phyloP scores from a whole-genome alignment of 1,139 yeast genomes.

The Saccharomyces hybrid region DNA sequence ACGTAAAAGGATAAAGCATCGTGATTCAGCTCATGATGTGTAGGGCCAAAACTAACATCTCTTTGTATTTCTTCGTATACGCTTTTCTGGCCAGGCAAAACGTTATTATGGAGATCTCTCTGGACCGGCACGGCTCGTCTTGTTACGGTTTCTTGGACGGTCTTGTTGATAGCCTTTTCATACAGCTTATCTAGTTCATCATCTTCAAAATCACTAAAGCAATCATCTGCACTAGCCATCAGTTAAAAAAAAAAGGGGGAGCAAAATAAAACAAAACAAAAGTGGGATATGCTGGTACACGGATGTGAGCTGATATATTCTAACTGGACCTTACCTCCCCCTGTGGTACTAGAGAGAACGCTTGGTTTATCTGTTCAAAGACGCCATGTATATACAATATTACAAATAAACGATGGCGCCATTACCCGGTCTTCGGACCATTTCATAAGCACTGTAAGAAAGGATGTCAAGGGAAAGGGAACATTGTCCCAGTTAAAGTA shows the following conservation, averaged over 20 bases:
- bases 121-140: conserved; percentile 31
- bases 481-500: background rate
- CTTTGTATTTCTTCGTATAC: conserved; percentile 33
- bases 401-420: background rate
- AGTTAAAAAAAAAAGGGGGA: background rate
- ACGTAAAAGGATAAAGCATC: conserved; percentile 44
- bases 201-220: conserved; percentile 29
- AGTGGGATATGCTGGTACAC: background rate
- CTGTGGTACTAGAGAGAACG: background rate
- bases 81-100: conserved; percentile 27
- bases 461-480: background rate
- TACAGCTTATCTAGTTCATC: conserved; percentile 30
- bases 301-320: background rate
- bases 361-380: background rate
- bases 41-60: conserved; percentile 35
- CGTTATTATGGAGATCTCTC: conserved; percentile 31
- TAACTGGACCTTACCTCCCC: background rate
- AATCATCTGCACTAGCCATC: conserved; percentile 18
- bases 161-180: conserved; percentile 31
- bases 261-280: background rate
- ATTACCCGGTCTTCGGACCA: background rate
- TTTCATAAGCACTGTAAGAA: background rate
- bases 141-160: conserved; percentile 27
- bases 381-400: background rate
- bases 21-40: conserved; percentile 44